Evolutionary conservation across 2,329 filamentous ascomycete species (phyloP).

Genomic region (Fusarium domesticum): DNA sequence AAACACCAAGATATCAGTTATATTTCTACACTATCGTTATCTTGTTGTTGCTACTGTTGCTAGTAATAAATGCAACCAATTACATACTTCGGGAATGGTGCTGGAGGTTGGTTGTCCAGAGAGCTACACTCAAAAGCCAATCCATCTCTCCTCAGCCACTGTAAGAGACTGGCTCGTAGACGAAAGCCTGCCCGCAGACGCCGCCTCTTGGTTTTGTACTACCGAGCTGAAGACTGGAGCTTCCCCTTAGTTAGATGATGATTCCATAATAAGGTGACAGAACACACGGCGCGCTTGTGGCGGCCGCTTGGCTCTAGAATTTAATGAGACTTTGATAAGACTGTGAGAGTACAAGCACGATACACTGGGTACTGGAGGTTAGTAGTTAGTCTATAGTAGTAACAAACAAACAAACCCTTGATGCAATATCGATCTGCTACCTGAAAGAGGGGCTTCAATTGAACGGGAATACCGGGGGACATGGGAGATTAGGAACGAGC

Average conservation of each 20-base stretch:
- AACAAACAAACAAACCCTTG: too few relatives aligned
- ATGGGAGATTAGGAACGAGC: too few relatives aligned
- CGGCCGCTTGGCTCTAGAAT: constrained; percentile 7
- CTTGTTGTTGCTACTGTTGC: too few relatives aligned
- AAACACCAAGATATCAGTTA: too few relatives aligned
- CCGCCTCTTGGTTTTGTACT: constrained; percentile 12
- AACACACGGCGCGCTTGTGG: constrained; percentile 24
- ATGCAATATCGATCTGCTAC: neutral
- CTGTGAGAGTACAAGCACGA: neutral
- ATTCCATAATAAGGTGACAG: constrained; percentile 6
- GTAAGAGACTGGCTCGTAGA: constrained; percentile 10
- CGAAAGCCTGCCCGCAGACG: constrained; percentile 20
- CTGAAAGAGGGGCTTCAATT: neutral
- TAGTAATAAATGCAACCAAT: too few relatives aligned
- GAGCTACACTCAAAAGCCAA: constrained; percentile 9
- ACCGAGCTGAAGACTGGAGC: neutral
- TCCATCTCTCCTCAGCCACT: constrained; percentile 9
- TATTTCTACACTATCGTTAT: too few relatives aligned
- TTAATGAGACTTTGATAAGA: neutral
- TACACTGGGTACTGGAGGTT: neutral
- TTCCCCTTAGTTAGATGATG: too few relatives aligned
- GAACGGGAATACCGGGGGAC: neutral
- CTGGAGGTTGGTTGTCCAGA: too few relatives aligned
- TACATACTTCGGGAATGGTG: neutral
- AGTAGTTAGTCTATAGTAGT: neutral